Base-by-base conservation (phyloP, 306 rosid species). In the Dalbergia oliveri region DNA sequence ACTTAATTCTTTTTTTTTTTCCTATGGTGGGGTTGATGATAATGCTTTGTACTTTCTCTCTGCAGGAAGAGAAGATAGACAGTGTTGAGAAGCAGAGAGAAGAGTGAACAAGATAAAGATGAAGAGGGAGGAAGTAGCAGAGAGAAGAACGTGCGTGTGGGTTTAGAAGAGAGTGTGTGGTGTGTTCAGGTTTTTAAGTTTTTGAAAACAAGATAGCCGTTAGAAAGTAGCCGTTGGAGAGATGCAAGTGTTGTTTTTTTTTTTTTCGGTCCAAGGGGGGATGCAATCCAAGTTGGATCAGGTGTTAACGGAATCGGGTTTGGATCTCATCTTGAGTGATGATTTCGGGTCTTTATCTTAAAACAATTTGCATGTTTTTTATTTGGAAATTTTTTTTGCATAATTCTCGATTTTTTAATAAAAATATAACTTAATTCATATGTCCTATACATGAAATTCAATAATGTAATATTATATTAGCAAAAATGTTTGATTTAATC, bases 181-280 rank as follows among this genome's bases (percentile, higher is more conserved):
- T 47, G 15, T 0, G 15, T 54, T 35, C 18, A 57, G 83, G 34
- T 72, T 71, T 74, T 77, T 79, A 80, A 69, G 26, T 79, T 80
- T 54, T 53, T 15, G 56, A 82, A 62, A 80, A 84, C 41, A 72
- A 80, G 85, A 10, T 81, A 80, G 75, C 92, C 94, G 91, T 90
- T 90, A 65, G 13, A 43, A 75, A 34, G 5, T 80, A 84, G 84
- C 84, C 87, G 87, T 84, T 84, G 75, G 21, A 6, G 41, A 4
- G 5, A 4, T 37, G 7, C 41, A 4, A 37, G 5, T n/a, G n/a
- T n/a, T 35, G 6, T 37, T 37, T 37, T 37, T 37, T 8, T 37
- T 37, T 37, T 3, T 6, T 37, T 26, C 3, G 31, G 31, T 26
- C 31, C 2, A 26, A 0, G 31, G 31, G 1, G 31, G 1, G 31